Percentiles rank a stretch among this genome's conserved stretches.
Conservation (phyloP, 352 stramenopile genomes). For the Globisporangium emineosum region DNA sequence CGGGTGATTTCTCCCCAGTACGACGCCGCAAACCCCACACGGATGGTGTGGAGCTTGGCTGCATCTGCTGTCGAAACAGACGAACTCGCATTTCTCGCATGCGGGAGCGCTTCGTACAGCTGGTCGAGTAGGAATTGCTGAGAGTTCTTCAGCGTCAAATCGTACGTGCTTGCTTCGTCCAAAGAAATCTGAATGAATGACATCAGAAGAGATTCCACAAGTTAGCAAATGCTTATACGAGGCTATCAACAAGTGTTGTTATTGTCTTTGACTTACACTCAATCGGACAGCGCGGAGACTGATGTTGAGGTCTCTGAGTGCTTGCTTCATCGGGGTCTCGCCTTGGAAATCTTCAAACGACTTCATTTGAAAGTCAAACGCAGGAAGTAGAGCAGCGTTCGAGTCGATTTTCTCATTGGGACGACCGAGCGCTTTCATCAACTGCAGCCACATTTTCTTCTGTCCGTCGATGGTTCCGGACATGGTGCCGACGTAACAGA, state of each 20-base stretch:
- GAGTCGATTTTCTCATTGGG: background rate
- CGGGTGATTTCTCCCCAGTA: constrained; percentile 28
- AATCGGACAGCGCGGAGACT: constrained; percentile 22
- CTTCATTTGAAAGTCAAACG: constrained; percentile 27
- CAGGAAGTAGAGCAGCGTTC: background rate
- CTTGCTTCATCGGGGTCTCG: constrained; percentile 19
- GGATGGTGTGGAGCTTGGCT: constrained; percentile 18
- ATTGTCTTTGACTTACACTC: constrained; percentile 5
- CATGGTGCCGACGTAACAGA: constrained; percentile 40
- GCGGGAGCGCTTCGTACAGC: constrained; percentile 16
- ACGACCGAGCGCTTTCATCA: constrained; percentile 32
- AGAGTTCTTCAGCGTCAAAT: constrained; percentile 1
- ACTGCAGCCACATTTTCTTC: constrained; percentile 59
- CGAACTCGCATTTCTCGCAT: constrained; percentile 3
- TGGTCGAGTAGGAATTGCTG: constrained; percentile 11
- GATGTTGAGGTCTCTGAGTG: constrained; percentile 30
- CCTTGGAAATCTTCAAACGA: constrained; percentile 30
- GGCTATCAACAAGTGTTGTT: background rate
- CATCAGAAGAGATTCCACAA: background rate
- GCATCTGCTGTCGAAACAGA: background rate
- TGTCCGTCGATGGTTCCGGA: constrained; percentile 43
- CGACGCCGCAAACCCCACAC: constrained; percentile 22
- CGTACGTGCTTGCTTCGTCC: constrained; percentile 6
- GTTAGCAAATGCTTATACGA: background rate
- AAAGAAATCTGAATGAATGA: constrained; percentile 1